These are phyloP conservation scores for Alternaria dauci DNA, from an alignment of 2,329 filamentous ascomycete species.

Conservation along the genomic window DNA sequence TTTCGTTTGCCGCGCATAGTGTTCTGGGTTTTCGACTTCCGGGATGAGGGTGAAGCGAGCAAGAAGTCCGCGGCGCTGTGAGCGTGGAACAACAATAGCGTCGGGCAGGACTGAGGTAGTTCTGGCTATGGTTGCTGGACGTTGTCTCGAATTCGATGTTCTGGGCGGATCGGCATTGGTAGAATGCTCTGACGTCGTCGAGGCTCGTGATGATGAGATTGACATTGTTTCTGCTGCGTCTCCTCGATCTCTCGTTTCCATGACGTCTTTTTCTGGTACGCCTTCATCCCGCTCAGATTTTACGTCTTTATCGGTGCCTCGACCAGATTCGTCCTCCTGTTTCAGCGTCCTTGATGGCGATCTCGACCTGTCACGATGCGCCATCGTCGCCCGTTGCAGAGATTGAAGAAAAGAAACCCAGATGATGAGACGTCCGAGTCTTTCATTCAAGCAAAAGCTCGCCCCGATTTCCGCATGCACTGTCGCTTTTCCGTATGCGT, in stretches of 20 bases:
- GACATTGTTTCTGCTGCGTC: conserved; percentile 29
- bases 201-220: conserved; percentile 34
- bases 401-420: not conserved
- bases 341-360: conserved; percentile 6
- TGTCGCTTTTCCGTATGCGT: conserved; percentile 6
- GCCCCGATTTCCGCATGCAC: conserved; percentile 8
- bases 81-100: conserved; percentile 59
- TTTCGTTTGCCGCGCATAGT: conserved; percentile 78
- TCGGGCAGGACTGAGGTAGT: conserved; percentile 49
- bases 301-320: conserved; percentile 4
- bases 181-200: conserved; percentile 31
- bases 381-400: not conserved
- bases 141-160: conserved; percentile 6
- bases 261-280: conserved; percentile 16
- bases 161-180: conserved; percentile 13
- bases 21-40: conserved; percentile 78
- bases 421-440: not conserved
- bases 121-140: conserved; percentile 32
- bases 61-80: conserved; percentile 74
- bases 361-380: not conserved
- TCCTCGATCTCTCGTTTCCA: conserved; percentile 2
- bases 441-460: not conserved
- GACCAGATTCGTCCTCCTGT: not conserved
- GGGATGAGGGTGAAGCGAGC: conserved; percentile 75
- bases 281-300: not conserved